These are phyloP conservation scores for Elsinoe perseae DNA, from an alignment of 2,329 filamentous ascomycete genomes.

Conservation along the genomic window DNA sequence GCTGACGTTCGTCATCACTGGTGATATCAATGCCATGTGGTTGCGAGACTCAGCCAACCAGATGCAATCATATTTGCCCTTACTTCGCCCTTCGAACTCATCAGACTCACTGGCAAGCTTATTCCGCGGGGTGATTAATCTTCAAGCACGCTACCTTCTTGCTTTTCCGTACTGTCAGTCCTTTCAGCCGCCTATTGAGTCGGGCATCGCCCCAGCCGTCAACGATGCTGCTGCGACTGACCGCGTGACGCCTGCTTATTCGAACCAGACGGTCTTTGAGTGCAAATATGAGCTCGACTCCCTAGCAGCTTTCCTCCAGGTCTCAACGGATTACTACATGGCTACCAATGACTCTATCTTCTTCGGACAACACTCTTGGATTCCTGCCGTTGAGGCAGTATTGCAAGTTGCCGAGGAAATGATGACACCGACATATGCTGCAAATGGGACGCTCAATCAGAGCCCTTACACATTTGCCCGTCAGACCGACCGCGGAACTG, in stretches of 20 bases:
- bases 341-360: constrained; percentile 42
- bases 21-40: constrained; percentile 49
- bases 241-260: constrained; percentile 37
- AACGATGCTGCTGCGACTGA: constrained; percentile 37
- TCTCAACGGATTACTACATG: constrained; percentile 44
- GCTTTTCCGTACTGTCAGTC: constrained; percentile 50
- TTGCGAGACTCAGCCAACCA: constrained; percentile 55
- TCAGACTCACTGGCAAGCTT: constrained; percentile 56
- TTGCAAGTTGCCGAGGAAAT: constrained; percentile 40
- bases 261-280: constrained; percentile 41
- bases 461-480: constrained; percentile 42
- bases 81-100: constrained; percentile 49
- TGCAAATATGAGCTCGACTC: constrained; percentile 50
- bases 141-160: constrained; percentile 61
- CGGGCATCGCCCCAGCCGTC: constrained; percentile 32
- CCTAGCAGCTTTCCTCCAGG: constrained; percentile 44
- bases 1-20: constrained; percentile 52
- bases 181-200: constrained; percentile 46
- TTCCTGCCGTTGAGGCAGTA: constrained; percentile 38
- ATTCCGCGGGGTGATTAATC: constrained; percentile 63
- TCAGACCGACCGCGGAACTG: constrained; percentile 38
- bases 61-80: constrained; percentile 59
- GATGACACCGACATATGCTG: constrained; percentile 42
- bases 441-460: constrained; percentile 36
- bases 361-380: constrained; percentile 43